Evolutionary conservation across 1,284 basidiomycete genomes (phyloP), one percentile per base, ranked within the genome.

Genomic region (Trichosporon inkin): DNA sequence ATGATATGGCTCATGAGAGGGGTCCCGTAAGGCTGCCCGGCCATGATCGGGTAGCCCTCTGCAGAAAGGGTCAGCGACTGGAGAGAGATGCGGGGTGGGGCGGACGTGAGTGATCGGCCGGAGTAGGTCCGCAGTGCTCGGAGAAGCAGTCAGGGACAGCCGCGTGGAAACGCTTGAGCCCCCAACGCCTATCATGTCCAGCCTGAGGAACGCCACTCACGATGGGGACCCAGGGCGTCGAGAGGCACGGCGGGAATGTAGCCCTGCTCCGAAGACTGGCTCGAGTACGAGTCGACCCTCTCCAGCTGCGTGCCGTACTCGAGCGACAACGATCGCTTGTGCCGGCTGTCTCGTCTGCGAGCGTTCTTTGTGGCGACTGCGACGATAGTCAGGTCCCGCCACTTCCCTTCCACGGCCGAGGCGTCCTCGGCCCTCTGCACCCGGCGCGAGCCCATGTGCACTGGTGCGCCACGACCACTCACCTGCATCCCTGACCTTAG

Each of bases 401-500:
- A 6, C 22, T 14, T 49, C 24, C 6, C n/a, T 16, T 17, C 8
- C 3, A n/a, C 3, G 16, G n/a, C 24, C 8, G 44, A 14, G 16
- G 24, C n/a, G 22, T 14, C 44, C 22, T 28, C 28, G 28, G 44
- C 28, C 22, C 44, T 32, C 20, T 44, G 20, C 40, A 11, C 3
- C 13, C 10, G 40, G 14, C 40, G n/a, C 6, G 13, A 20, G 20
- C 11, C 19, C 40, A 44, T 19, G 10, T 14, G 40, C 40, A 22
- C 40, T 19, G 22, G 20, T 16, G 14, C 20, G 44, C 44, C 44
- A n/a, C 22, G 10, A 49, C 28, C 44, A 49, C 51, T 22, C 51
- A 53, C 34, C 51, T 16, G 36, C 36, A 36, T 41, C 24, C 14
- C 32, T 34, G 28, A 67, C 67, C 54, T 69, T 72, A 36, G 69